Evolutionary conservation across 2,329 filamentous ascomycete species (phyloP), one percentile per base, ranked within the genome.

Genomic region (Bipolaris gigantea): DNA sequence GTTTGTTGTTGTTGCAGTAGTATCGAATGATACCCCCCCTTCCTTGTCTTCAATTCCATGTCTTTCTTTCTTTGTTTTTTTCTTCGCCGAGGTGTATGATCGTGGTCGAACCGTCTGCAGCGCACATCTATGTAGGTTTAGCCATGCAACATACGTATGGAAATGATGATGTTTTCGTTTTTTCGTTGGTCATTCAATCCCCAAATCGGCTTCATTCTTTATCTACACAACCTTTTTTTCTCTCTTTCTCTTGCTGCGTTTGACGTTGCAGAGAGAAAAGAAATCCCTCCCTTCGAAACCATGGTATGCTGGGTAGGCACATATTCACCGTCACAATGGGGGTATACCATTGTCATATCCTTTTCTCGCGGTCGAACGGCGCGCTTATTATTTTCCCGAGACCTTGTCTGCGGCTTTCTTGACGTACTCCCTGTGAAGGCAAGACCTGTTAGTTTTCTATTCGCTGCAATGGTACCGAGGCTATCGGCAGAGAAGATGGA

Each of bases 361-460:
- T 30, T 11, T 10, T 30, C 27, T 30, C 10, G 27, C 27, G 27
- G 27, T 30, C 27, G 27, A 30, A 30, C 10, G 10, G 27, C 5
- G 27, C 16, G n/a, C 46, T 50, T 55, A 51, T 55, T 48, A 55
- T 67, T 65, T 54, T 59, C 62, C 32, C 61, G 51, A 32, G 7
- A 62, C 61, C 58, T 66, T 66, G 42, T 69, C 71, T 49, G 69
- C 64, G 13, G 72, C 73, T 62, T 75, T 72, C 62, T 73, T 71
- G 39, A 75, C 60, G 56, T 73, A 75, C 43, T 71, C 65, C 64
- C 73, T 75, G 53, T 35, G n/a, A 10, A 10, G 15, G 13, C 1
- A 18, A 13, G 13, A 6, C 44, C 62, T 57, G 65, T 61, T 56
- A 36, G 30, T 15, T 25, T 5, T 25, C 16, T 10, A 33, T 19